Evolutionary conservation across 352 stramenopile genomes (phyloP), one percentile per base, ranked within the genome.

Genomic region (Saprolegnia diclina): DNA sequence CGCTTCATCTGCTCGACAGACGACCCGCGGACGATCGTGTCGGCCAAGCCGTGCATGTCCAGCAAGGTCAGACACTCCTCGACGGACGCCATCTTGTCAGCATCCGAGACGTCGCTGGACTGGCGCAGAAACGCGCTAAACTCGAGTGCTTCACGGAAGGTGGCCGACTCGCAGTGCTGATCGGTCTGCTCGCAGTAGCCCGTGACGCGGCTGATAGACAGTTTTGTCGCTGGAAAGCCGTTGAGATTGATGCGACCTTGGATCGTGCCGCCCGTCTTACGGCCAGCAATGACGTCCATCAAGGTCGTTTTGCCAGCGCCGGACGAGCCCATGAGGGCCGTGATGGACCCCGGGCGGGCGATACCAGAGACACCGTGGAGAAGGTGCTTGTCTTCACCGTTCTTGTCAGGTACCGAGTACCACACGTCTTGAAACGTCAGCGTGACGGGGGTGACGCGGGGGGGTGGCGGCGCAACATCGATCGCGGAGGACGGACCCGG

Each of bases 201-300:
- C 1, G 82, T 89, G 61, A 73, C 81, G 0, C 81, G 78, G 14
- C 79, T 81, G 53, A 90, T 81, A 2, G 76, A 76, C 2, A 88
- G 72, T 40, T 87, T 78, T 1, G 76, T 76, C 6, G 80, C 80
- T 24, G 80, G 72, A 40, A 74, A 76, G 42, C 80, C 82, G 56
- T 90, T 91, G 6, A 80, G 72, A 18, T 87, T 64, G 40, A 96
- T 86, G 16, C 89, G 71, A 1, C 90, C 90, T 7, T 72, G 67
- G 69, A 94, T 87, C 13, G 64, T 82, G 26, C 95, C 94, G 18
- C 71, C 79, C 1, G 81, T 95, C 77, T 98, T 98, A 44, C 95
- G 81, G 14, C 95, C 80, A 7, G 95, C 91, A 62, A 98, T 94
- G 9, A 98, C 93, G 74, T 99, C 94, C 76, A 97, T 94, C 0